Evolutionary conservation across 2,329 filamentous ascomycete species (phyloP).

Genomic region (Trichoderma arundinaceum): DNA sequence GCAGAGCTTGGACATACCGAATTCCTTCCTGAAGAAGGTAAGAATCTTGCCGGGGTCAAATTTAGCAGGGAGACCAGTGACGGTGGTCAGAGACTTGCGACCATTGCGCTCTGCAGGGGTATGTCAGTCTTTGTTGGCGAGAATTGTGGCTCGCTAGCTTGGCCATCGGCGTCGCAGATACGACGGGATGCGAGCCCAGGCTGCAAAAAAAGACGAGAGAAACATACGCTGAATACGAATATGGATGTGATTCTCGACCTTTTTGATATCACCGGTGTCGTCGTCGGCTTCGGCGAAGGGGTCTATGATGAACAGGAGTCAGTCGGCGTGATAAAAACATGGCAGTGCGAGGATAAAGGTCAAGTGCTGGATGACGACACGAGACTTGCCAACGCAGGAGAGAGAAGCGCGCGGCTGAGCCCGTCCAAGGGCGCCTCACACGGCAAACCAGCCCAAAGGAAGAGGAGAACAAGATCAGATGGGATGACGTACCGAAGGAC

Average conservation of each 20-base stretch:
- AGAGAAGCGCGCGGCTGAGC: not conserved
- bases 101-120: conserved; percentile 89
- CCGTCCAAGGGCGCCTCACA: not conserved
- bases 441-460: not conserved
- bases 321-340: conserved; percentile 1
- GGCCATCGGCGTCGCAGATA: conserved; percentile 23
- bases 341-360: too few relatives aligned
- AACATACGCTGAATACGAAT: conserved; percentile 97
- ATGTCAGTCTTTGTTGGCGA: conserved; percentile 47
- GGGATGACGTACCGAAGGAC: conserved; percentile 76
- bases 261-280: conserved; percentile 93
- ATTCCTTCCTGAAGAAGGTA: conserved; percentile 99
- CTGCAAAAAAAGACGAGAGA: conserved; percentile 38
- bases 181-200: conserved; percentile 18
- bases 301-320: conserved; percentile 62
- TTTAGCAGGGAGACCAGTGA: conserved; percentile 98
- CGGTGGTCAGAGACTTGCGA: conserved; percentile 99
- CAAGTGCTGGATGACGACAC: not conserved
- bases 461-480: not conserved
- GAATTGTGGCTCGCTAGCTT: not conserved
- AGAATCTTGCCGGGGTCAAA: conserved; percentile 99
- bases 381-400: not conserved
- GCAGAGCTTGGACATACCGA: conserved; percentile 65
- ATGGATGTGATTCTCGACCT: conserved; percentile 98
- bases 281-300: conserved; percentile 99